Conservation (phyloP, 116 monocot species). For the Iris pallida region DNA sequence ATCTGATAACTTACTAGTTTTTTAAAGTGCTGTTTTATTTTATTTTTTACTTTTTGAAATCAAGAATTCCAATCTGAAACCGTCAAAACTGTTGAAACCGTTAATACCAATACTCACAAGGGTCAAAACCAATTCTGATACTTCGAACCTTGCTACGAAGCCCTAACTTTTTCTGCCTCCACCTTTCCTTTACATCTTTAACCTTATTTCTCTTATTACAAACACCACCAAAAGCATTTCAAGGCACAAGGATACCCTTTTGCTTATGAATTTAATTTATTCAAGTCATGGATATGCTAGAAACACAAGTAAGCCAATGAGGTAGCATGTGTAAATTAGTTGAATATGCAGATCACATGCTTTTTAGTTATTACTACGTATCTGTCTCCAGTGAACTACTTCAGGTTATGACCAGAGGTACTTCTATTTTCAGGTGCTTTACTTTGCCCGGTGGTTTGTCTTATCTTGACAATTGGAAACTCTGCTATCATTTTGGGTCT, state of each 20-base stretch:
- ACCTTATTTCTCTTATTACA: too few relatives aligned
- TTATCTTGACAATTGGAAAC: conserved; percentile 74
- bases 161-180: too few relatives aligned
- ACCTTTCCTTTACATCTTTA: too few relatives aligned
- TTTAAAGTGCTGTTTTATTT: too few relatives aligned
- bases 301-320: not conserved
- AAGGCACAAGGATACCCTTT: not conserved
- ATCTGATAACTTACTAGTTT: too few relatives aligned
- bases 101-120: too few relatives aligned
- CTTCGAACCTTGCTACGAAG: too few relatives aligned
- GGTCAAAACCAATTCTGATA: too few relatives aligned
- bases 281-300: not conserved
- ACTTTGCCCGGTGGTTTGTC: conserved; percentile 60
- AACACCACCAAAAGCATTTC: not conserved
- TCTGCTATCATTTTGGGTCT: conserved; percentile 77
- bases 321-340: not conserved
- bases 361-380: not conserved
- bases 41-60: too few relatives aligned
- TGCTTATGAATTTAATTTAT: not conserved
- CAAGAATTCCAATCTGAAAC: too few relatives aligned
- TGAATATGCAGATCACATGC: not conserved
- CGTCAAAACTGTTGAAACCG: too few relatives aligned
- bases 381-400: not conserved
- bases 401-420: not conserved
- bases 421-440: conserved; percentile 52